Percentiles rank a stretch among this genome's conserved stretches.
phyloP scores from a whole-genome alignment of 2,329 filamentous ascomycete genomes.

The Fusarium floridanum region DNA sequence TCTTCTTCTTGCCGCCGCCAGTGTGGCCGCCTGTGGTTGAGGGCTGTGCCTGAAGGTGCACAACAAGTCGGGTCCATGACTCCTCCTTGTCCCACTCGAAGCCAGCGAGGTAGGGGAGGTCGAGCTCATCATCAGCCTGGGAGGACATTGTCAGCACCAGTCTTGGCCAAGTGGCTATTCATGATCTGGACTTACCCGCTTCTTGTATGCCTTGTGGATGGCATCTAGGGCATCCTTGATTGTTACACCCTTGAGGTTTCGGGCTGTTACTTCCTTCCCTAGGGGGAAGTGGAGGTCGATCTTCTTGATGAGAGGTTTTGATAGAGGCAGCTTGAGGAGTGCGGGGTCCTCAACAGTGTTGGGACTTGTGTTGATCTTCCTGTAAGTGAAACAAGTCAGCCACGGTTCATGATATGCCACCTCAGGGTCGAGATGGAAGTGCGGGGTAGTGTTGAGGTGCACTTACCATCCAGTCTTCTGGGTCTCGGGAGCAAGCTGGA shows the following conservation, averaged over 20 bases:
- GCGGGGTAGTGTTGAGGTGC: not conserved
- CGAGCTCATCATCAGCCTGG: conserved; percentile 93
- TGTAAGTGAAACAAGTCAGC: conserved; percentile 54
- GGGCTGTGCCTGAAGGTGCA: conserved; percentile 83
- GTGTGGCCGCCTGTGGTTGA: conserved; percentile 60
- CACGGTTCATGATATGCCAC: not conserved
- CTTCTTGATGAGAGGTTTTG: conserved; percentile 88
- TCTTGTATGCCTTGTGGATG: conserved; percentile 97
- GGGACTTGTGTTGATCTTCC: conserved; percentile 94
- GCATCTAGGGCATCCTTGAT: conserved; percentile 97
- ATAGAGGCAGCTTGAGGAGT: conserved; percentile 83
- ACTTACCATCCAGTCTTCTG: conserved; percentile 90
- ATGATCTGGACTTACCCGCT: conserved; percentile 75
- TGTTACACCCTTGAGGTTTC: conserved; percentile 94
- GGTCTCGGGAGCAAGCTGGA: conserved; percentile 83
- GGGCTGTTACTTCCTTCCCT: conserved; percentile 87
- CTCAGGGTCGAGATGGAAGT: conserved; percentile 5
- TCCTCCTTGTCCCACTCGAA: conserved; percentile 98
- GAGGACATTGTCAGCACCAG: conserved; percentile 16
- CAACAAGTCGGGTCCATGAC: conserved; percentile 87
- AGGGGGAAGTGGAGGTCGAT: conserved; percentile 94
- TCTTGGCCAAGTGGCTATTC: not conserved
- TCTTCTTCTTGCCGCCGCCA: conserved; percentile 77
- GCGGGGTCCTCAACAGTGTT: conserved; percentile 84
- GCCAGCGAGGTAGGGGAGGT: conserved; percentile 86